A percentile compares a stretch with the other conserved stretches of the same genome.
Conservation (phyloP, 805 yeast genomes). For the Myxozyma vanderwaltii region DNA sequence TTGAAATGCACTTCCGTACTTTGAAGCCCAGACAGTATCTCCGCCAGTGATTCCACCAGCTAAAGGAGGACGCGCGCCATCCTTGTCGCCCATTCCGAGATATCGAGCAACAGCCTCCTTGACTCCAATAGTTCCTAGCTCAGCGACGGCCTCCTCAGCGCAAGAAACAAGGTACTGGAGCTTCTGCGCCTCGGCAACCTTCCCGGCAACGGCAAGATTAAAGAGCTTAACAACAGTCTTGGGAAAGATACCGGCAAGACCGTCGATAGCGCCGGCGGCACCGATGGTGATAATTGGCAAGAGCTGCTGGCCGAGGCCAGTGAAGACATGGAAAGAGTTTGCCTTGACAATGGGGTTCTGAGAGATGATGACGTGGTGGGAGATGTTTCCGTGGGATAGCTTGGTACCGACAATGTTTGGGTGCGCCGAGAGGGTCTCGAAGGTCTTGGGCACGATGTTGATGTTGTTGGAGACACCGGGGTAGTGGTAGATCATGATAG, state of each 20-base stretch:
- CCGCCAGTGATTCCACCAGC: slow-evolving; percentile 33
- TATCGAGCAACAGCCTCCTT: slow-evolving; percentile 47
- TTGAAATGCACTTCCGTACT: slow-evolving; percentile 18
- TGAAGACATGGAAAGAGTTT: slow-evolving; percentile 49
- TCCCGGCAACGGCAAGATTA: slow-evolving; percentile 41
- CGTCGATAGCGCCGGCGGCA: slow-evolving; percentile 56
- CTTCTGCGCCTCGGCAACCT: slow-evolving; percentile 47
- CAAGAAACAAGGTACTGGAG: slow-evolving; percentile 50
- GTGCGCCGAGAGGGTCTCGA: slow-evolving; percentile 49
- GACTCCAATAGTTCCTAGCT: slow-evolving; percentile 52
- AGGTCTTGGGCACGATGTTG: slow-evolving; percentile 45
- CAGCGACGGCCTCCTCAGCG: slow-evolving; percentile 51
- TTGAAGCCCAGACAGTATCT: slow-evolving; percentile 21
- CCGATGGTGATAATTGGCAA: slow-evolving; percentile 53
- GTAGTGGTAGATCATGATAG: slow-evolving; percentile 51
- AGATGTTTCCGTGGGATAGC: slow-evolving; percentile 55
- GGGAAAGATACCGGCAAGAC: slow-evolving; percentile 56
- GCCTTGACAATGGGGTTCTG: slow-evolving; percentile 46
- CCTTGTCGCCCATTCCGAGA: slow-evolving; percentile 50
- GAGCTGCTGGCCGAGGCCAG: slow-evolving; percentile 57
- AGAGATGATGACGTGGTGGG: slow-evolving; percentile 51
- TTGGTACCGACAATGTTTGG: slow-evolving; percentile 55
- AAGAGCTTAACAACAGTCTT: slow-evolving; percentile 50
- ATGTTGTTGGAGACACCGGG: slow-evolving; percentile 55
- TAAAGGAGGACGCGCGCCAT: slow-evolving; percentile 53